Base-by-base conservation (phyloP, 75 land plant genomes). In the Cupressus sempervirens region DNA sequence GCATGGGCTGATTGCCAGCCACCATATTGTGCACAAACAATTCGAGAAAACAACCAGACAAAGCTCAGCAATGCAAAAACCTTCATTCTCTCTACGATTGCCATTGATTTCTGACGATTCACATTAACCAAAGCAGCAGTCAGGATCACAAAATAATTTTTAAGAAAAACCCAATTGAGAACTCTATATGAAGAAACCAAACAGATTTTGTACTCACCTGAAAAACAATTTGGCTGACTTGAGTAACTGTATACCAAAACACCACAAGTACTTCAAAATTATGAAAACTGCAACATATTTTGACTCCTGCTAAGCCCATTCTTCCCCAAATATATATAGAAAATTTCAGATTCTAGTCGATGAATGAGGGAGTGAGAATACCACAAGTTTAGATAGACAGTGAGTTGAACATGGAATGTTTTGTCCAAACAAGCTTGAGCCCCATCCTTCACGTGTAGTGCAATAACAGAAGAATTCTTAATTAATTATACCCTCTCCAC, bases 1-100 rank as follows among this genome's bases (percentile, higher is more conserved):
- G 88, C 88, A 72, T 85, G 86, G 13, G 88, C 88, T 34, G 58
- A 48, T 36, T 70, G 52, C 88, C 88, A 88, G 40, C 43, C 85
- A 65, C 81, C 86, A 41, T 40, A 56, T 20, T 56, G 23, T 56
- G 23, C 26, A 56, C 20, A 56, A 56, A 20, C 62, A 18, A 56
- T 26, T 56, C 23, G 23, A 56, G 62, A 26, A 56, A 56, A 20
- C 20, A 56, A 23, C 23, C 62, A 56, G 23, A 20, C 62, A 56
- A 56, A 56, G 20, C 62, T 56, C 23, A 56, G 0, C 62, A 56
- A 20, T 56, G 23, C 62, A 14, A 56, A 56, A 4, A 20, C 26
- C 62, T 56, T 4, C 5, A 56, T 23, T 56, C 62, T 56, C 62
- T 56, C 62, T 20, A 56, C 20, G 23, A 56, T 20, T 56, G 62